phyloP scores from a whole-genome alignment of 192 early-diverging fungal species.

The Rhizoclosmatium globosum region DNA sequence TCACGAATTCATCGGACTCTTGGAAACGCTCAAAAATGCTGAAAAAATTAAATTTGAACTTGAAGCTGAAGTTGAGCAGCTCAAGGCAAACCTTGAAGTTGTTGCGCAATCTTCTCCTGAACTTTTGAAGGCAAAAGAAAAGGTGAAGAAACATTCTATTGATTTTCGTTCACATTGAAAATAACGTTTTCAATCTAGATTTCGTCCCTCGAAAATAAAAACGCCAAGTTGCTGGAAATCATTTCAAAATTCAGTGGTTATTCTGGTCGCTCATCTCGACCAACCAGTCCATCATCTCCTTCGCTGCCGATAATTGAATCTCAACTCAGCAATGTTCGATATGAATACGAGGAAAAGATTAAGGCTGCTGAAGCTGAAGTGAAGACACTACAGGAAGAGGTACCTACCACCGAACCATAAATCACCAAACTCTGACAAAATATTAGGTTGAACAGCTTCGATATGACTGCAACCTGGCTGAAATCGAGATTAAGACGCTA shows the following conservation, averaged over 20 bases:
- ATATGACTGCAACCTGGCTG: background rate
- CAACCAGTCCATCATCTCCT: background rate
- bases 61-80: background rate
- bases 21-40: background rate
- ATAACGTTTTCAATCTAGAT: constrained; percentile 4
- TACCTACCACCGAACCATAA: background rate
- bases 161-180: background rate
- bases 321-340: background rate
- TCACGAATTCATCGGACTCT: constrained; percentile 16
- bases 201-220: background rate
- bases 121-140: constrained; percentile 5
- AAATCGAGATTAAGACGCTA: background rate
- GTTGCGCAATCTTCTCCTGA: background rate
- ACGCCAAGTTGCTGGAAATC: background rate
- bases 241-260: background rate
- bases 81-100: background rate
- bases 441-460: background rate
- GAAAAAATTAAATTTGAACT: background rate
- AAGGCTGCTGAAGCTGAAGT: background rate
- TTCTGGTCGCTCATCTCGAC: background rate
- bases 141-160: background rate
- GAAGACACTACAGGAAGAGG: background rate
- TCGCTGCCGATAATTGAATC: background rate
- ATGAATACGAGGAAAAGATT: background rate
- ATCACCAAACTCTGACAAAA: background rate